These are phyloP conservation scores for Calocybe gambosa DNA, from an alignment of 1,284 basidiomycete species.

Conservation along the genomic window DNA sequence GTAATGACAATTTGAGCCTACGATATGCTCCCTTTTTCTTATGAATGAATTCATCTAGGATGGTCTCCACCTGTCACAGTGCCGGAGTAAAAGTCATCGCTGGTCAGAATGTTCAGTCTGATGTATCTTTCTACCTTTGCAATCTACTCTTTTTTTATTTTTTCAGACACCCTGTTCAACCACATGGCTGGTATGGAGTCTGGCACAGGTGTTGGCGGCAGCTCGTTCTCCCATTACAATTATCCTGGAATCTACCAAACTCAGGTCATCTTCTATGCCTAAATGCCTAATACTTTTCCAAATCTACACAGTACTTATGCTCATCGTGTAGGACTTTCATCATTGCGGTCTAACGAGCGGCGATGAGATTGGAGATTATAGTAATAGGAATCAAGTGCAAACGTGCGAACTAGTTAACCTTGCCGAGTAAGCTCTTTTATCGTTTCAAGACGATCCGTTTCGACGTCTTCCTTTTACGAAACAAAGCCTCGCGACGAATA, in stretches of 20 bases:
- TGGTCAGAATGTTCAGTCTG: no score
- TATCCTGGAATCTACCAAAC: constrained; percentile 52
- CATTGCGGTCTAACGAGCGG: constrained; percentile 50
- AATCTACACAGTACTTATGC: no score
- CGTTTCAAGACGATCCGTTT: neutral
- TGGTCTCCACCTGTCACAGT: constrained; percentile 52
- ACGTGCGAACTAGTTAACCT: constrained; percentile 53
- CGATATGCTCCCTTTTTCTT: neutral
- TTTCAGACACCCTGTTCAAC: constrained; percentile 56
- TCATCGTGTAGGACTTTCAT: constrained; percentile 46
- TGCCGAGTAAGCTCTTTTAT: constrained; percentile 39
- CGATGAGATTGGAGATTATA: constrained; percentile 53
- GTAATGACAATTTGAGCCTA: constrained; percentile 3
- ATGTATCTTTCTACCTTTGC: no score
- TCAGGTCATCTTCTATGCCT: constrained; percentile 22
- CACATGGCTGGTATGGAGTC: constrained; percentile 52
- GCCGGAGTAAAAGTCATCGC: constrained; percentile 58
- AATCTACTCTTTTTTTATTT: neutral
- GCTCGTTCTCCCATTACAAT: constrained; percentile 48
- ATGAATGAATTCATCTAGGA: constrained; percentile 27
- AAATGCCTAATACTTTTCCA: no score
- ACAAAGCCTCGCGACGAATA: constrained; percentile 51
- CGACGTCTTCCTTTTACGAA: neutral
- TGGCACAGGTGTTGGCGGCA: constrained; percentile 48
- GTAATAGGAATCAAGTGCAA: constrained; percentile 47